Evolutionary conservation across 495 filamentous ascomycete genomes (phyloP).

Genomic region (Acidomyces sp.): DNA sequence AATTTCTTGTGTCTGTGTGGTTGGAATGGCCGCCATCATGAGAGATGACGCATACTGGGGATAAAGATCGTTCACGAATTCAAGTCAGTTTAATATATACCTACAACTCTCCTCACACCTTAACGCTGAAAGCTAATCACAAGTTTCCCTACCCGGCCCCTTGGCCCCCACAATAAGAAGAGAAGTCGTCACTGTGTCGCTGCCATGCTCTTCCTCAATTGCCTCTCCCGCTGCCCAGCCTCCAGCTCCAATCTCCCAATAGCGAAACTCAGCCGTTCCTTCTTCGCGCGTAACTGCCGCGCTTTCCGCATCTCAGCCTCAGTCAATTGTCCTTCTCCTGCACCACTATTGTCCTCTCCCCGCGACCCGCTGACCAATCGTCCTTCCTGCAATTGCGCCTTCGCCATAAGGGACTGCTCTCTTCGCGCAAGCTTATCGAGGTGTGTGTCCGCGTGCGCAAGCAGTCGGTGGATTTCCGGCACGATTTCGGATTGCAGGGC

Average conservation of each 20-base stretch:
- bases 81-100: too few species aligned
- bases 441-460: constrained; percentile 50
- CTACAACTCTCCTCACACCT: too few species aligned
- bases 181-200: too few species aligned
- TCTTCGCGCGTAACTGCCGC: constrained; percentile 56
- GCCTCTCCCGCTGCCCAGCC: constrained; percentile 48
- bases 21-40: too few species aligned
- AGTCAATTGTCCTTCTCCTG: constrained; percentile 23
- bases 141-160: too few species aligned
- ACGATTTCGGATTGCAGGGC: constrained; percentile 58
- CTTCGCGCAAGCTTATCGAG: constrained; percentile 61
- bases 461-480: constrained; percentile 56
- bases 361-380: constrained; percentile 31
- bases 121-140: too few species aligned
- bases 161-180: too few species aligned
- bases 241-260: constrained; percentile 62
- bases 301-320: constrained; percentile 50
- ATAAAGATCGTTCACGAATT: too few species aligned
- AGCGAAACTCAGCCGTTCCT: constrained; percentile 63
- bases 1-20: too few species aligned
- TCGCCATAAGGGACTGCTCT: constrained; percentile 55
- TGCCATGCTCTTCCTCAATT: constrained; percentile 71
- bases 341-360: constrained; percentile 16
- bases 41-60: too few species aligned
- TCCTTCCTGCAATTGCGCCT: constrained; percentile 58